These are phyloP conservation scores for Falciphora oryzae DNA, from an alignment of 2,329 filamentous ascomycete species.

Conservation along the genomic window DNA sequence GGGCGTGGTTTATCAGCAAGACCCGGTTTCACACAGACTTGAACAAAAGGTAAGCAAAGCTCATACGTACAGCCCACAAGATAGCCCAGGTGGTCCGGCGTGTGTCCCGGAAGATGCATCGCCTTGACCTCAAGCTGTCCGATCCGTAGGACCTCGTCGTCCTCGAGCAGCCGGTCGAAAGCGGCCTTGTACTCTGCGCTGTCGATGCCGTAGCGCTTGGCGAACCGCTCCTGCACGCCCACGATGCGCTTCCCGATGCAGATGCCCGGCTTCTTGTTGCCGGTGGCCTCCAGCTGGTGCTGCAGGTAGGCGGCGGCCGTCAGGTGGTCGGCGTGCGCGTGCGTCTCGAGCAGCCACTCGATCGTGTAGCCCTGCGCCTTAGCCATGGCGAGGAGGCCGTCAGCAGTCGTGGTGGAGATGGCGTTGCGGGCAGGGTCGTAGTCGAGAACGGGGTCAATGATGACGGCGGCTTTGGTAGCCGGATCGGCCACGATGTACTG, in stretches of 20 bases:
- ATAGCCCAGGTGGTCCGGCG: constrained; percentile 56
- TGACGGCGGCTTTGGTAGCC: constrained; percentile 38
- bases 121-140: constrained; percentile 39
- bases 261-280: constrained; percentile 32
- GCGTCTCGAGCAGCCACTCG: constrained; percentile 53
- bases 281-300: constrained; percentile 31
- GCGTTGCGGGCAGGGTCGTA: constrained; percentile 37
- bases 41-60: neutral
- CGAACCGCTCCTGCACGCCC: constrained; percentile 45
- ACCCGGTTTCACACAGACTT: neutral
- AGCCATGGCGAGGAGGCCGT: constrained; percentile 41
- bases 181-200: constrained; percentile 35
- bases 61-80: constrained; percentile 37
- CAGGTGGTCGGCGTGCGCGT: constrained; percentile 56
- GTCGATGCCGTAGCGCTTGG: constrained; percentile 39
- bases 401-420: constrained; percentile 47
- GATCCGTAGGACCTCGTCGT: constrained; percentile 47
- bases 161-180: constrained; percentile 48
- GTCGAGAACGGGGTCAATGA: constrained; percentile 59
- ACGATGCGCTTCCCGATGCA: constrained; percentile 51
- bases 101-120: constrained; percentile 54
- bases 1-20: neutral
- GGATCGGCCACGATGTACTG: constrained; percentile 56
- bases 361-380: constrained; percentile 40
- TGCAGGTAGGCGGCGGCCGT: constrained; percentile 56